Evolutionary conservation across 2,329 filamentous ascomycete species (phyloP).

Genomic region (Dothideomycetes sp.): DNA sequence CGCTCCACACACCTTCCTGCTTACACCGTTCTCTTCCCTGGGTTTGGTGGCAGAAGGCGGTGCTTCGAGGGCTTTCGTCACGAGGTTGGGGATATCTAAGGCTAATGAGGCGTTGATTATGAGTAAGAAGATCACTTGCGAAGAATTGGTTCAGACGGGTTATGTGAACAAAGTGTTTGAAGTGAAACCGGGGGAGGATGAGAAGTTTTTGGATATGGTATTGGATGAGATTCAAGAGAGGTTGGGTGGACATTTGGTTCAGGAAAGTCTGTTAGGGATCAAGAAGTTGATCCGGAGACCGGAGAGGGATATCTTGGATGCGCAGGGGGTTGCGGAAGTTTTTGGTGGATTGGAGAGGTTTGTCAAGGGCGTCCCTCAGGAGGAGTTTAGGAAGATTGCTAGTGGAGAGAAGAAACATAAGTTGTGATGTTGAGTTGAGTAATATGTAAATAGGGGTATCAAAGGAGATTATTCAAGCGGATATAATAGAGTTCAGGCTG

Average conservation of each 20-base stretch:
- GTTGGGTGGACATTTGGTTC: conserved; percentile 69
- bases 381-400: conserved; percentile 79
- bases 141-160: conserved; percentile 65
- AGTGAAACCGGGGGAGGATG: conserved; percentile 50
- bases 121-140: conserved; percentile 64
- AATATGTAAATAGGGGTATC: conserved; percentile 3
- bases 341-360: conserved; percentile 80
- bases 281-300: conserved; percentile 74
- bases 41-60: conserved; percentile 87
- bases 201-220: conserved; percentile 62
- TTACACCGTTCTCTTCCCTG: conserved; percentile 84
- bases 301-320: conserved; percentile 62
- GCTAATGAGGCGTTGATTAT: conserved; percentile 92
- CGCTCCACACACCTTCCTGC: conserved; percentile 68
- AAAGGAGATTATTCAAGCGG: too few relatives aligned
- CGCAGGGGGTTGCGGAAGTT: conserved; percentile 72
- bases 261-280: conserved; percentile 70
- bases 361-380: conserved; percentile 68
- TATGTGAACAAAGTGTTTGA: conserved; percentile 81
- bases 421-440: conserved; percentile 42
- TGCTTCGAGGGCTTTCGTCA: conserved; percentile 67
- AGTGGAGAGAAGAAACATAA: conserved; percentile 91
- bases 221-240: conserved; percentile 71
- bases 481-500: too few relatives aligned
- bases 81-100: conserved; percentile 67